Conservation (phyloP, 768 basidiomycete genomes). For the Suillus alpinus region DNA sequence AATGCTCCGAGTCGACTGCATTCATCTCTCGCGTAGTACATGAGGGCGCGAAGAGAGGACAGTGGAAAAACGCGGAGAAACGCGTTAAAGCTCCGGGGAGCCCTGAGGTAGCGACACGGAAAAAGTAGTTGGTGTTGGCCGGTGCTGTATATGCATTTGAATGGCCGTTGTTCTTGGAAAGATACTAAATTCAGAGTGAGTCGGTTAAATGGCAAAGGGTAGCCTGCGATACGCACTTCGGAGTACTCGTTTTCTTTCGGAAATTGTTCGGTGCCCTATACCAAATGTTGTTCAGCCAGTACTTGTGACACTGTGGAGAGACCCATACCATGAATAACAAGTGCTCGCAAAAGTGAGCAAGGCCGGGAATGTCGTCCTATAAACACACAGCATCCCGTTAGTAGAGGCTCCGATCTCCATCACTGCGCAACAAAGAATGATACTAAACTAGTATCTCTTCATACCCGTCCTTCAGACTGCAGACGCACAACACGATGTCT, state of each 20-base stretch:
- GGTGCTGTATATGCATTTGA: constrained; percentile 95
- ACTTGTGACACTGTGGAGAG: not conserved
- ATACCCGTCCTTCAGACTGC: not conserved
- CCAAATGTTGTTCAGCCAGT: constrained; percentile 2
- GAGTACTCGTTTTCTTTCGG: constrained; percentile 94
- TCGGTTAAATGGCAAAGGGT: not conserved
- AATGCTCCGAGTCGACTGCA: constrained; percentile 96
- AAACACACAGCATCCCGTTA: not conserved
- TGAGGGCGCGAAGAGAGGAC: constrained; percentile 83
- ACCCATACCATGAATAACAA: constrained; percentile 85
- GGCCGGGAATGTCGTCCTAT: constrained; percentile 85
- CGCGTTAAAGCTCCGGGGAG: constrained; percentile 71
- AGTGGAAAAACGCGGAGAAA: constrained; percentile 86
- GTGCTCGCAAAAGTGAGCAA: constrained; percentile 96
- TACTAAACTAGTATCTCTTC: not conserved
- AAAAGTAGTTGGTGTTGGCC: constrained; percentile 88
- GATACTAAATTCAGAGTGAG: constrained; percentile 43
- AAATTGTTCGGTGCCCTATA: constrained; percentile 76
- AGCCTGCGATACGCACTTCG: constrained; percentile 47
- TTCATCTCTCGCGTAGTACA: constrained; percentile 89
- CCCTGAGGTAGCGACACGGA: constrained; percentile 63
- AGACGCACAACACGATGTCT: not conserved
- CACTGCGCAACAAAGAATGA: not conserved
- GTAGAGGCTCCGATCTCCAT: not conserved
- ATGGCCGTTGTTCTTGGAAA: constrained; percentile 78